A percentile compares a stretch with the other conserved stretches of the same genome.
phyloP scores from a whole-genome alignment of 139 green algal genomes.

The Asterochloris erici region DNA sequence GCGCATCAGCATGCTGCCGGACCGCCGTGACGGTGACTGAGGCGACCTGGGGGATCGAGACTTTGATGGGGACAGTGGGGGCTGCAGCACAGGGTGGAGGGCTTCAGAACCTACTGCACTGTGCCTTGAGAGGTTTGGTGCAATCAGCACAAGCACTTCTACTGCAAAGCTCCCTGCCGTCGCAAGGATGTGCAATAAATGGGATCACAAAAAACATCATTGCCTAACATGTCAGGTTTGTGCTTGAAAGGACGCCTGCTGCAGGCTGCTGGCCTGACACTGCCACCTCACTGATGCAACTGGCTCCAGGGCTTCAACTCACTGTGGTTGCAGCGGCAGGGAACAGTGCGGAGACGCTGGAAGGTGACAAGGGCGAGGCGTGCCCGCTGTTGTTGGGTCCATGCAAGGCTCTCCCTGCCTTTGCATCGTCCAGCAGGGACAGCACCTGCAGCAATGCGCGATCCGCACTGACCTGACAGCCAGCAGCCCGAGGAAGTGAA shows the following conservation, averaged over 20 bases:
- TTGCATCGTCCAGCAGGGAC: constrained; percentile 80
- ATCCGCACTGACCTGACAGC: neutral
- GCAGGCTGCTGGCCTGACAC: neutral
- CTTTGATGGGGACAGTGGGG: constrained; percentile 83
- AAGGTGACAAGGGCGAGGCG: constrained; percentile 51
- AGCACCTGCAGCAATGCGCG: constrained; percentile 46
- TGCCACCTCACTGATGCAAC: neutral
- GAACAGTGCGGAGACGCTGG: constrained; percentile 41
- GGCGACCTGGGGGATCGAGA: constrained; percentile 53
- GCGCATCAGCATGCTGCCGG: constrained; percentile 12
- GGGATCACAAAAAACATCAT: no score
- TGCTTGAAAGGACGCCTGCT: neutral
- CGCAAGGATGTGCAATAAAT: no score
- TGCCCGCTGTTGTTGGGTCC: constrained; percentile 14
- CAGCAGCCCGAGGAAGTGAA: neutral
- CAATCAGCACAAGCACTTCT: no score
- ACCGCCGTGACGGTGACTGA: constrained; percentile 44
- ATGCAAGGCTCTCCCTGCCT: constrained; percentile 58
- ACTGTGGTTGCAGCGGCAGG: constrained; percentile 3
- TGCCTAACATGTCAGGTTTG: no score
- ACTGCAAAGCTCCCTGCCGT: no score
- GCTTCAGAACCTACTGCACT: neutral
- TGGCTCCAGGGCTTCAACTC: neutral
- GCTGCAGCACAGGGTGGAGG: constrained; percentile 40
- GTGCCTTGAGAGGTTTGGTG: no score